These are phyloP conservation scores for Colletotrichum orbiculare DNA, from an alignment of 2,329 filamentous ascomycete species.

Conservation along the genomic window DNA sequence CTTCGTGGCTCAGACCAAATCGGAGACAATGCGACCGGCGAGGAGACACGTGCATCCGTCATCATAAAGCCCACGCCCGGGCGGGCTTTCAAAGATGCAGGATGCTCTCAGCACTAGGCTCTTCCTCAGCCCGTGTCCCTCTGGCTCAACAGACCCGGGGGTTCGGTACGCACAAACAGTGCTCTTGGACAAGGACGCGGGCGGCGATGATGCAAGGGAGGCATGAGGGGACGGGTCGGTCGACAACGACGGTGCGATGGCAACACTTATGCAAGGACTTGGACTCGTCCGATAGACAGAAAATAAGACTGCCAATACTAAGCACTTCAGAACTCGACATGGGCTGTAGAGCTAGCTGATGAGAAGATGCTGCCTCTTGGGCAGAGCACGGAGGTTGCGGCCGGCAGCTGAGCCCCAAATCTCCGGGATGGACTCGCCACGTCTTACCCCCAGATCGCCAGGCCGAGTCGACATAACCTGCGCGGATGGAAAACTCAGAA, in stretches of 20 bases:
- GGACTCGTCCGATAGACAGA: conserved; percentile 6
- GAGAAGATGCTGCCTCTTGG: neutral
- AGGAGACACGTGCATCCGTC: conserved; percentile 12
- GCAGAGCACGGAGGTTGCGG: neutral
- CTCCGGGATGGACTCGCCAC: no score
- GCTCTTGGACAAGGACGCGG: neutral
- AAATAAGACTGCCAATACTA: conserved; percentile 5
- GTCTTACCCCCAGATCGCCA: neutral
- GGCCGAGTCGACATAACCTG: neutral
- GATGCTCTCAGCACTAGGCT: neutral
- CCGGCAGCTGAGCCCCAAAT: no score
- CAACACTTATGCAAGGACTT: conserved; percentile 9
- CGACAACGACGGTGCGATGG: neutral
- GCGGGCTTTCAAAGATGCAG: conserved; percentile 10
- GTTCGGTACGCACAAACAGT: neutral
- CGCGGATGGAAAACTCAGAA: neutral
- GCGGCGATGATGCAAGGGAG: conserved; percentile 1
- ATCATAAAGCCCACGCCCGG: neutral
- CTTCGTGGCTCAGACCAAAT: neutral
- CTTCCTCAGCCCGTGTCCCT: neutral
- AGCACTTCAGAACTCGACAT: neutral
- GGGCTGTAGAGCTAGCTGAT: neutral
- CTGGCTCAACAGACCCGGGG: neutral
- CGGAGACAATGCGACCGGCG: neutral
- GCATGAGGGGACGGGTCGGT: neutral